A percentile compares a stretch with the other conserved stretches of the same genome.
These are phyloP conservation scores for Talaromyces sp. DNA, from an alignment of 2,329 filamentous ascomycete genomes.

Conservation along the genomic window DNA sequence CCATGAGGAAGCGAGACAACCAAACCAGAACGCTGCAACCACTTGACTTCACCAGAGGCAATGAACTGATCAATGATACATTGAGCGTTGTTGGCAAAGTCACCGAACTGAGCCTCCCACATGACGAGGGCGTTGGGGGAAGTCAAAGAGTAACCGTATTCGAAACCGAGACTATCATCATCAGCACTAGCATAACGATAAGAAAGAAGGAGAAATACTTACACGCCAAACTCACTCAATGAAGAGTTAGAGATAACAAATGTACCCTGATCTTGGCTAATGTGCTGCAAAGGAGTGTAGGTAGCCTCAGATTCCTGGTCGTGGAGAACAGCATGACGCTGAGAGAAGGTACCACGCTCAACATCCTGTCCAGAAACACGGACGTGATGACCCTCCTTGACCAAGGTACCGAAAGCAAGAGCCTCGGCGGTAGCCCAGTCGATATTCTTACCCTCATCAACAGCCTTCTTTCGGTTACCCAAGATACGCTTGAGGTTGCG, in stretches of 20 bases:
- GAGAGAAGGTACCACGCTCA: slow-evolving; percentile 98
- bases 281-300: slow-evolving; percentile 86
- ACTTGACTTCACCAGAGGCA: slow-evolving; percentile 95
- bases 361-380: slow-evolving; percentile 98
- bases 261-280: slow-evolving; percentile 87
- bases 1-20: slow-evolving; percentile 96
- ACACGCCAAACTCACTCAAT: slow-evolving; percentile 67
- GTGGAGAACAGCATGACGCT: slow-evolving; percentile 94
- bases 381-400: slow-evolving; percentile 92
- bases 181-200: slow-evolving; percentile 42
- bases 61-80: slow-evolving; percentile 99
- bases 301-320: slow-evolving; percentile 93
- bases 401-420: slow-evolving; percentile 87
- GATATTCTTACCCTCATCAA: slow-evolving; percentile 87
- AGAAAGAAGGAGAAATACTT: slow-evolving; percentile 34
- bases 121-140: slow-evolving; percentile 97
- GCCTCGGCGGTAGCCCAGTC: slow-evolving; percentile 98
- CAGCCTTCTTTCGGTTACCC: slow-evolving; percentile 82
- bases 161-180: slow-evolving; percentile 81
- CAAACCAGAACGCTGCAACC: slow-evolving; percentile 95
- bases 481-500: slow-evolving; percentile 97
- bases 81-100: slow-evolving; percentile 99
- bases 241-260: slow-evolving; percentile 98
- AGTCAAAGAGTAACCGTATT: slow-evolving; percentile 96
- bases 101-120: slow-evolving; percentile 99